Conservation (phyloP, 2,329 filamentous ascomycete species). For the Fusarium tjaetaba region DNA sequence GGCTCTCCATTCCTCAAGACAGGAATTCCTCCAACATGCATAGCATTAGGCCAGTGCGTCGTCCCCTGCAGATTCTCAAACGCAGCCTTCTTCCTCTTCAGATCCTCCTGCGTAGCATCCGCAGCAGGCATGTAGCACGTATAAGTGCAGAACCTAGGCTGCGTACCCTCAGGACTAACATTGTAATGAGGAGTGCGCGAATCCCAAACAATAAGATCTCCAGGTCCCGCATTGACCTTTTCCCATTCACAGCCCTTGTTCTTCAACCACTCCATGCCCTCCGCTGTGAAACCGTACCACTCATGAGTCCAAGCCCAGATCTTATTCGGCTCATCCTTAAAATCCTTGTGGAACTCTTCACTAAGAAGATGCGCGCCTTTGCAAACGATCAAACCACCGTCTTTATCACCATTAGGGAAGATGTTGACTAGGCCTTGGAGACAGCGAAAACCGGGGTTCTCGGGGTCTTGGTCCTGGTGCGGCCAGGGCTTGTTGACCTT, state of each 20-base stretch:
- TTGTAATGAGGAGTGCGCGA: conserved; percentile 18
- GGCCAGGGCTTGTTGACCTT: conserved; percentile 18
- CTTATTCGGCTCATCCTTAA: not conserved
- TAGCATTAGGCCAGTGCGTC: conserved; percentile 13
- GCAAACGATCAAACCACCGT: conserved; percentile 4
- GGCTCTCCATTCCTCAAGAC: conserved; percentile 5
- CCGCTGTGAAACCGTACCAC: not conserved
- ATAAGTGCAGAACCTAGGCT: conserved; percentile 1
- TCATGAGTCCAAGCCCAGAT: conserved; percentile 16
- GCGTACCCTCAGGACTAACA: not conserved
- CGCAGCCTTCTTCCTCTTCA: conserved; percentile 16
- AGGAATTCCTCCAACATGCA: conserved; percentile 14
- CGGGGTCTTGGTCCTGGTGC: conserved; percentile 3
- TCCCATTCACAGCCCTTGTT: conserved; percentile 13
- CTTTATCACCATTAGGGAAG: not conserved
- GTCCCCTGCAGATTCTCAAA: conserved; percentile 5
- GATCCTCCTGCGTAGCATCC: not conserved
- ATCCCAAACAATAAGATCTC: conserved; percentile 9
- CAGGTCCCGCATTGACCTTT: conserved; percentile 2
- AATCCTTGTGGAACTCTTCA: conserved; percentile 2
- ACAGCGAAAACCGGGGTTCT: conserved; percentile 7
- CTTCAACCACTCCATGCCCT: conserved; percentile 16
- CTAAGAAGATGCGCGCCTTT: not conserved
- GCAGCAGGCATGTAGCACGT: conserved; percentile 17
- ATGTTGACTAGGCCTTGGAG: conserved; percentile 8